phyloP scores from a whole-genome alignment of 495 filamentous ascomycete species.

The Poronia punctata region DNA sequence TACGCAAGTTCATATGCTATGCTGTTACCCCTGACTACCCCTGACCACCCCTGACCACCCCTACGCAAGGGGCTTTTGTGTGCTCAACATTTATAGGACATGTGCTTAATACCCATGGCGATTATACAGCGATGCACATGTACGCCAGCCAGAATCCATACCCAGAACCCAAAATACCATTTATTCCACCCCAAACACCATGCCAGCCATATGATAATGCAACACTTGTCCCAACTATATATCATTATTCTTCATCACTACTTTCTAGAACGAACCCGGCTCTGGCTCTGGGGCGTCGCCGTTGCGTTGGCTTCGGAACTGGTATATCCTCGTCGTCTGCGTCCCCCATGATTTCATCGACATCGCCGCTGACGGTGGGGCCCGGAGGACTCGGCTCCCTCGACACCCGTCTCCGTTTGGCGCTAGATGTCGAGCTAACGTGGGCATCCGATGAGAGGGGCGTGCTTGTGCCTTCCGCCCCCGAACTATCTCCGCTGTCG shows the following conservation, averaged over 20 bases:
- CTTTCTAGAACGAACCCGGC: constrained; percentile 52
- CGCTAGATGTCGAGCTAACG: constrained; percentile 5
- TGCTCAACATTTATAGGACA: too few species aligned
- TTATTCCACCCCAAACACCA: not conserved
- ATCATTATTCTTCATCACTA: constrained; percentile 45
- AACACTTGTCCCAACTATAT: not conserved
- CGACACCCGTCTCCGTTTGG: constrained; percentile 21
- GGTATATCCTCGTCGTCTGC: constrained; percentile 34
- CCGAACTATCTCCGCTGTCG: constrained; percentile 20
- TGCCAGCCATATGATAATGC: constrained; percentile 4
- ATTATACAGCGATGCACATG: too few species aligned
- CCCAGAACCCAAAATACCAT: not conserved
- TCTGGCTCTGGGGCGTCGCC: constrained; percentile 33
- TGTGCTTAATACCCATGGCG: too few species aligned
- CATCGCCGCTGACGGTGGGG: constrained; percentile 6
- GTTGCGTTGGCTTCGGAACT: constrained; percentile 14
- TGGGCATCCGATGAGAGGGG: constrained; percentile 23
- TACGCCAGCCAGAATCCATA: too few species aligned
- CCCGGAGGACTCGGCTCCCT: constrained; percentile 12
- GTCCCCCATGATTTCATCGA: constrained; percentile 17
- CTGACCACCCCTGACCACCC: too few species aligned
- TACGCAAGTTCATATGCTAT: too few species aligned
- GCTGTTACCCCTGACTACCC: too few species aligned
- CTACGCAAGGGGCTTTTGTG: too few species aligned
- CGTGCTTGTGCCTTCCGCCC: constrained; percentile 19